A percentile compares a stretch with the other conserved stretches of the same genome.
Conservation (phyloP, 345 rosid species). For the Erodium maritimum region DNA sequence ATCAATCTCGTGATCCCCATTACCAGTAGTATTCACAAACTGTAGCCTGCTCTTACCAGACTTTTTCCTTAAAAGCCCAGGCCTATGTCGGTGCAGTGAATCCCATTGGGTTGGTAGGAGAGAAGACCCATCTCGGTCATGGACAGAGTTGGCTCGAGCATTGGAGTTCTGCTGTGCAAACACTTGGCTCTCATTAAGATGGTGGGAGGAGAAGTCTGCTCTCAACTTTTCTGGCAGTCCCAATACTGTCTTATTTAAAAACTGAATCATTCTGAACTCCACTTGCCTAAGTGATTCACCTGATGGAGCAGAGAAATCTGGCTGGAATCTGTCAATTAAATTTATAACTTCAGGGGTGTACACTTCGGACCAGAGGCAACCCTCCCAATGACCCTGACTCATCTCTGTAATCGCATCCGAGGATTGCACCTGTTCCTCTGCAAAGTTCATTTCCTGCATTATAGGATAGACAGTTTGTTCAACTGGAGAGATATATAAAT, state of each 20-base stretch:
- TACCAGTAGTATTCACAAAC: slow-evolving; percentile 47
- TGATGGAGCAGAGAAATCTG: slow-evolving; percentile 79
- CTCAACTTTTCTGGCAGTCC: slow-evolving; percentile 60
- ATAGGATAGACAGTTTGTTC: slow-evolving; percentile 9
- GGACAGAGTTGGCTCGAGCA: slow-evolving; percentile 18
- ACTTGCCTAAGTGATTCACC: slow-evolving; percentile 95
- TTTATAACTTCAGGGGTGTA: slow-evolving; percentile 48
- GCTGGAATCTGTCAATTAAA: slow-evolving; percentile 62
- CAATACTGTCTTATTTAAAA: slow-evolving; percentile 50
- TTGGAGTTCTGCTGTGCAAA: slow-evolving; percentile 23
- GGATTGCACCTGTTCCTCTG: slow-evolving; percentile 52
- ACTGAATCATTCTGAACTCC: slow-evolving; percentile 82
- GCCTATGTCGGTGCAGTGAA: slow-evolving; percentile 55
- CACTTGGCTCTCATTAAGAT: slow-evolving; percentile 34
- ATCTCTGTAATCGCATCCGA: slow-evolving; percentile 63
- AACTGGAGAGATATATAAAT: not conserved
- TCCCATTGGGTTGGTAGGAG: slow-evolving; percentile 45
- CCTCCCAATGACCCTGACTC: slow-evolving; percentile 86
- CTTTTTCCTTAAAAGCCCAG: slow-evolving; percentile 49
- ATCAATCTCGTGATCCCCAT: slow-evolving; percentile 56
- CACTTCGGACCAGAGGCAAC: slow-evolving; percentile 49
- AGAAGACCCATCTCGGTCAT: slow-evolving; percentile 42
- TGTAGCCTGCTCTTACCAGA: slow-evolving; percentile 93
- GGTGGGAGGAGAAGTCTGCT: slow-evolving; percentile 33
- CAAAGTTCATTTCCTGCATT: slow-evolving; percentile 70